phyloP scores from a whole-genome alignment of 2,329 filamentous ascomycete genomes.

The Fusarium sacchari region DNA sequence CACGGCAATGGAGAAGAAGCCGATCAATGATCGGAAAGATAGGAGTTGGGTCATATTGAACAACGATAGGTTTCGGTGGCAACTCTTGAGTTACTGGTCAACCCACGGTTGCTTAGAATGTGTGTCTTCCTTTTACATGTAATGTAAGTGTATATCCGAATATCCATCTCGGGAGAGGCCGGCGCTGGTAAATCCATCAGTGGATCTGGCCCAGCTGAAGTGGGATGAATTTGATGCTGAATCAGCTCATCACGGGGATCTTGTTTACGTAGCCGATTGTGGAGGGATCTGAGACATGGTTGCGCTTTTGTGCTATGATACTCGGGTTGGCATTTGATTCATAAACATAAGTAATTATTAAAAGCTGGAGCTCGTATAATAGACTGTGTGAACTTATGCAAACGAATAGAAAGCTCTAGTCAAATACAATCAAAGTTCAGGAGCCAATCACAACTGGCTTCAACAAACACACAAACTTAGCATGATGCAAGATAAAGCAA shows the following conservation, averaged over 20 bases:
- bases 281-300: conserved; percentile 1
- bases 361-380: neutral
- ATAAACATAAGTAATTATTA: neutral
- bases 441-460: neutral
- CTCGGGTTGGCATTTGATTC: neutral
- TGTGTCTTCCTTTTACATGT: conserved; percentile 8
- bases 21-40: conserved; percentile 34
- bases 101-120: neutral
- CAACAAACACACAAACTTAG: neutral
- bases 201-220: conserved; percentile 30
- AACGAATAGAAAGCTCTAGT: neutral
- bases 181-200: conserved; percentile 5
- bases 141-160: conserved; percentile 38
- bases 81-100: neutral
- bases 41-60: conserved; percentile 37
- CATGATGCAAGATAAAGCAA: neutral
- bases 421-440: neutral
- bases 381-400: neutral
- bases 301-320: neutral
- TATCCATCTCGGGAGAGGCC: conserved; percentile 31
- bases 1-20: conserved; percentile 35
- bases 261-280: neutral
- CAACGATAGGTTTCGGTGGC: neutral
- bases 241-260: conserved; percentile 22
- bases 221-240: conserved; percentile 27